Base-by-base conservation (phyloP, 805 yeast species). In the Naumovozyma castellii region DNA sequence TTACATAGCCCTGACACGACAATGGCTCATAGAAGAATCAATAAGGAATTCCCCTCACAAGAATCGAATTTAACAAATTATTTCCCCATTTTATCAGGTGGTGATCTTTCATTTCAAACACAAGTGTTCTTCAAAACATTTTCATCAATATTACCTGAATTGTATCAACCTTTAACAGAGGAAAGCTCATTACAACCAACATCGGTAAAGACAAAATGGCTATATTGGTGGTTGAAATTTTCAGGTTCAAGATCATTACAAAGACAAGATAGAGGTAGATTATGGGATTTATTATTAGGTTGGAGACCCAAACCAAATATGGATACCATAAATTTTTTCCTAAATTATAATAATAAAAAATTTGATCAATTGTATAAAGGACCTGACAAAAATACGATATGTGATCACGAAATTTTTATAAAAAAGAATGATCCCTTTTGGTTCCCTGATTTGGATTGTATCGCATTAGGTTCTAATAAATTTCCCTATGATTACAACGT, bases 141-240 rank as follows among this genome's bases (percentile, higher is more conserved):
- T 82, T 51, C 71, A 80, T 45, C 75, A 68, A 48, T 63, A 69
- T 62, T 84, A 40, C 95, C 95, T 2, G 95, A 84, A 51, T 60
- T 88, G 32, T 79, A 84, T 37, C 74, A 72, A 43, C 84, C 76
- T 44, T 75, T 88, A 45, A 78, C 77, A 30, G 94, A 85, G 52
- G 97, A 88, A 50, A 87, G 82, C 43, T 72, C 83, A 18, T 61
- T 83, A 35, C 76, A 76, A 47, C 71, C 75, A 32, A 68, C 67
- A 41, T 50, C 64, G 14, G 68, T 71, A 33, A 69, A 75, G 43
- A 86, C 82, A 46, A 92, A 84, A 49, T 88, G 97, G 97, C 67
- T 87, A 18, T 71, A 85, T 31, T 88, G 95, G 95, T 88, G 97
- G 97, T 67, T 88, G 46, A 85, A 86, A 56, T 88, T 84, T 71